Percentiles rank a stretch among this genome's conserved stretches.
Conservation (phyloP, 495 filamentous ascomycete species). For the Penicillium coprophilum region DNA sequence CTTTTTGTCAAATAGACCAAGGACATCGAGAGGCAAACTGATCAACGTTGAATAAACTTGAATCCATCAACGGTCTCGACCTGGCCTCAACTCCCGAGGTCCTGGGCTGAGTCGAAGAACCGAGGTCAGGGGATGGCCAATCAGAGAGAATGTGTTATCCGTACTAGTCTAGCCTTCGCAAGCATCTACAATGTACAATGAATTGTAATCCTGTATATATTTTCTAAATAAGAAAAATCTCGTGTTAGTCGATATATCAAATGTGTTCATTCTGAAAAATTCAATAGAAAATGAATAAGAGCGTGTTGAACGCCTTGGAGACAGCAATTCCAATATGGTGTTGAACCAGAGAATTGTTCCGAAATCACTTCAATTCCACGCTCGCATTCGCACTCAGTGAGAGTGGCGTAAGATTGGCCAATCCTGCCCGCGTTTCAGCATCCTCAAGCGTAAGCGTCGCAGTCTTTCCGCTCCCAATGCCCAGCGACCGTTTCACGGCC, state of each 20-base stretch:
- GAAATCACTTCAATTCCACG: slow-evolving; percentile 34
- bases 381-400: slow-evolving; percentile 37
- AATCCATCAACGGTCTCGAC: background rate
- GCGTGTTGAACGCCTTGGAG: background rate
- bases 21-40: background rate
- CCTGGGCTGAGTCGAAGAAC: no score
- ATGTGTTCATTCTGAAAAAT: background rate
- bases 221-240: background rate
- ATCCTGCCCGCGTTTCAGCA: slow-evolving; percentile 33
- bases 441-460: slow-evolving; percentile 34
- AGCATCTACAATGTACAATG: no score
- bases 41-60: slow-evolving; percentile 1
- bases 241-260: background rate
- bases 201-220: no score
- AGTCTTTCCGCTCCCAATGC: slow-evolving; percentile 39
- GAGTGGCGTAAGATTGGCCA: slow-evolving; percentile 23
- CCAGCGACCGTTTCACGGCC: slow-evolving; percentile 53
- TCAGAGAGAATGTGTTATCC: no score
- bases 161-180: no score
- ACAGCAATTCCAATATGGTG: slow-evolving; percentile 1
- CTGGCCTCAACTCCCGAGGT: background rate
- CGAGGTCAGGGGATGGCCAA: no score
- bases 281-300: background rate
- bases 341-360: slow-evolving; percentile 11
- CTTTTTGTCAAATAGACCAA: background rate